Evolutionary conservation across 164 flowering plant species (phyloP), one percentile per base, ranked within the genome.

Genomic region (Litsea cubeba): DNA sequence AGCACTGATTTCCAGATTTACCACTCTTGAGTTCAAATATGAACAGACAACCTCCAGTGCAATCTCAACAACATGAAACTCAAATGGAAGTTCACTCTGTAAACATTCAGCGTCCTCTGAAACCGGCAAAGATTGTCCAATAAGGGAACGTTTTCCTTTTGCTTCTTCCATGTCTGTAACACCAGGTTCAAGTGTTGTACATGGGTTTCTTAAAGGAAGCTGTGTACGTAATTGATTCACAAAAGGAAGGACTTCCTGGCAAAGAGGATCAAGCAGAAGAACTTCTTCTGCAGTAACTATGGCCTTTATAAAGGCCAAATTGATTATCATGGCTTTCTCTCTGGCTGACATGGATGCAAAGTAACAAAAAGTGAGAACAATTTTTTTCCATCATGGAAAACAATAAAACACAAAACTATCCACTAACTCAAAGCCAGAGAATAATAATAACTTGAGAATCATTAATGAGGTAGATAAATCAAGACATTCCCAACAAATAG

Each of bases 301-400:
- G 35, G 98, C 96, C 84, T 89, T 93, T 82, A 95, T 86, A 76
- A 90, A 91, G 82, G 90, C 99, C 72, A 93, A 81, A 82, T 95
- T 95, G 63, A 95, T 94, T 77, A 95, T 91, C 95, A 95, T 91
- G 69, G 96, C 98, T 82, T 88, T 95, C 76, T 95, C 99, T 82
- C 97, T 83, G 35, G 98, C 98, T 95, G 88, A 79, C 83, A 72
- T 72, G 50, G 60, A 54, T 54, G 5, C 60, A 54, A 54, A 54
- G 5, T 54, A 54, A 54, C 80, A 67, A 49, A 32, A 69, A 20
- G 23, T 17, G 1, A 30, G 54, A 15, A 50, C 15, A 54, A 26
- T 23, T 15, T 54, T 15, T 54, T 54, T 20, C 7, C 18, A 51
- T 11, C 15, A 70, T 57, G 30, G n/a, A 22, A 30, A 26, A 70